phyloP scores from a whole-genome alignment of 1,284 basidiomycete species.

The Ganoderma sinense region DNA sequence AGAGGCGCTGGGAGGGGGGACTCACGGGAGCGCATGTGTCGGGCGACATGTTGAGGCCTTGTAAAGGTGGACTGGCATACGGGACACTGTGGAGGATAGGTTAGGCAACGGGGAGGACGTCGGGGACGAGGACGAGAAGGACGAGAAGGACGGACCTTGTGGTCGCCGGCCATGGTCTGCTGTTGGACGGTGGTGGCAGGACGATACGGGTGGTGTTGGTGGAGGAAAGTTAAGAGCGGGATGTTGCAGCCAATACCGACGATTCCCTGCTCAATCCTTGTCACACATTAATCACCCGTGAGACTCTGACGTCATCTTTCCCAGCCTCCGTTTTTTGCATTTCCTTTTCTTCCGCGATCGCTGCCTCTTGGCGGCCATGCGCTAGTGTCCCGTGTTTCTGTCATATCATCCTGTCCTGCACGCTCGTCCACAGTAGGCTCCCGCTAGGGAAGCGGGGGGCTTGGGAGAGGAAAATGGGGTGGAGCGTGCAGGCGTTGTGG shows the following conservation, averaged over 20 bases:
- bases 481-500: constrained; percentile 31
- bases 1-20: constrained; percentile 36
- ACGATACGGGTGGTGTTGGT: constrained; percentile 26
- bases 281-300: constrained; percentile 33
- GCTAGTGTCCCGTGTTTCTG: not conserved
- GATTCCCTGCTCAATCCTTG: constrained; percentile 6
- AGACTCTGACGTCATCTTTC: constrained; percentile 31
- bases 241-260: constrained; percentile 11
- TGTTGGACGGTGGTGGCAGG: constrained; percentile 8
- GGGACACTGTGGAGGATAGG: constrained; percentile 53
- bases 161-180: constrained; percentile 46
- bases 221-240: constrained; percentile 30
- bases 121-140: constrained; percentile 21
- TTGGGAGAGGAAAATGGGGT: constrained; percentile 9
- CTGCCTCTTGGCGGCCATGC: not conserved
- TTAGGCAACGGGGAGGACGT: constrained; percentile 16
- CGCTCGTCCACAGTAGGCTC: not conserved
- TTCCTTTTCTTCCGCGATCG: not conserved
- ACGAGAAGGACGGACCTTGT: constrained; percentile 40
- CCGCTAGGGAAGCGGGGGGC: not conserved
- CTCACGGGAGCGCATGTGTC: constrained; percentile 90
- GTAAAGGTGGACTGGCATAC: constrained; percentile 91
- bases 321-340: constrained; percentile 1
- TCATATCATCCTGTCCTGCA: not conserved
- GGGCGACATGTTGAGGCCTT: constrained; percentile 87